phyloP scores from a whole-genome alignment of 371 early-diverging fungal genomes.

The Apophysomyces variabilis region DNA sequence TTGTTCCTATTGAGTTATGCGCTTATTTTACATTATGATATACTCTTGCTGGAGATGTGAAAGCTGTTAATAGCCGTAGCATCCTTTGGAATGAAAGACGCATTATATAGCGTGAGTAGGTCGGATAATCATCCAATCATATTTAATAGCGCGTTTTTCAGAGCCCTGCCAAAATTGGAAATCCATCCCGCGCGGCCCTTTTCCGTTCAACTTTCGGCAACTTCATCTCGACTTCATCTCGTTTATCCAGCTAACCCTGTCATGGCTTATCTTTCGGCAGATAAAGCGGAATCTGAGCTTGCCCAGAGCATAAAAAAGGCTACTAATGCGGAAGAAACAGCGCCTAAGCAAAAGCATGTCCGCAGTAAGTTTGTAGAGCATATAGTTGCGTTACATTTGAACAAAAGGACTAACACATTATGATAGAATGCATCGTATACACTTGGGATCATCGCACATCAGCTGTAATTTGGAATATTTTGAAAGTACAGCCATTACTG shows the following conservation, averaged over 20 bases:
- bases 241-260: conserved; percentile 7
- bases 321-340: conserved; percentile 85
- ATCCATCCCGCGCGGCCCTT: conserved; percentile 5
- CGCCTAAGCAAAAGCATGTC: conserved; percentile 98
- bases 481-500: conserved; percentile 86
- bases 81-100: too few relatives aligned
- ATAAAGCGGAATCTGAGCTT: conserved; percentile 88
- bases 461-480: conserved; percentile 84
- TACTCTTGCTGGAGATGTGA: too few relatives aligned
- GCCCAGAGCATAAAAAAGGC: conserved; percentile 91
- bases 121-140: too few relatives aligned
- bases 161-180: background rate
- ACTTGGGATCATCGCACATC: conserved; percentile 94
- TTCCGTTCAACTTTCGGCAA: conserved; percentile 5
- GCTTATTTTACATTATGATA: too few relatives aligned
- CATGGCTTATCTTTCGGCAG: conserved; percentile 58
- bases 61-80: too few relatives aligned
- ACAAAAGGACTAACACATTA: conserved; percentile 3
- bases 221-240: conserved; percentile 12
- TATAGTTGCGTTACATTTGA: background rate
- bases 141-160: too few relatives aligned
- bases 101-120: too few relatives aligned
- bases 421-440: conserved; percentile 83
- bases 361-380: conserved; percentile 60
- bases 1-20: too few relatives aligned